These are phyloP conservation scores for Trametes villosa DNA, from an alignment of 768 basidiomycete genomes.

Conservation along the genomic window DNA sequence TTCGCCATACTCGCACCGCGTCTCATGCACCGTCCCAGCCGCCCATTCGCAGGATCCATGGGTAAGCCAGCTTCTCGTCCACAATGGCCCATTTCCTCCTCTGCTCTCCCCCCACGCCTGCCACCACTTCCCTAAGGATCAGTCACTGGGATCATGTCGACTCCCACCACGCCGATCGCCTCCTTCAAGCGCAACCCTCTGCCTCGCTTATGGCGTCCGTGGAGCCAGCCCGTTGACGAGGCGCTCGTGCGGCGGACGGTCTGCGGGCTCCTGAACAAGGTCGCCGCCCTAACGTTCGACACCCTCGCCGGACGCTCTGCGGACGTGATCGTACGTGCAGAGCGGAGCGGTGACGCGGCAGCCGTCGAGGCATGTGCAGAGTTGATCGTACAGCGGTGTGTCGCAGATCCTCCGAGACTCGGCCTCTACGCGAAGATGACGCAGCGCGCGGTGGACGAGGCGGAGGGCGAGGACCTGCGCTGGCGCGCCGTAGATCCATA, in stretches of 20 bases:
- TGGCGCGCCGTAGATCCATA: conserved; percentile 31
- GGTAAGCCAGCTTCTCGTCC: not conserved
- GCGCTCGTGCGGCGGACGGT: conserved; percentile 52
- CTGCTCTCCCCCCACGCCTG: no score
- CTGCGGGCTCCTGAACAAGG: conserved; percentile 62
- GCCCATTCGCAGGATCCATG: not conserved
- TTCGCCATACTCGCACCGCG: not conserved
- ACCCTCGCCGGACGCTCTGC: conserved; percentile 54
- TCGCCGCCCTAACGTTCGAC: conserved; percentile 56
- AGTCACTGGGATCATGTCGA: no score
- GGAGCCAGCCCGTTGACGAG: conserved; percentile 35
- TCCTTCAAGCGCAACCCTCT: not conserved
- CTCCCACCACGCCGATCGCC: conserved; percentile 5
- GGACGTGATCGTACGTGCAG: conserved; percentile 52
- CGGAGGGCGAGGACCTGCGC: conserved; percentile 36
- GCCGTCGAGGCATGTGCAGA: conserved; percentile 55
- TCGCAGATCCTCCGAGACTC: conserved; percentile 54
- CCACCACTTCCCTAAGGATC: no score
- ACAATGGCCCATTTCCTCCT: conserved; percentile 1
- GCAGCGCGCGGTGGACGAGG: conserved; percentile 49
- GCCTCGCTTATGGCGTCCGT: conserved; percentile 28
- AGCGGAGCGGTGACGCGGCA: conserved; percentile 50
- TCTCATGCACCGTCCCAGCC: not conserved
- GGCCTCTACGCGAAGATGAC: conserved; percentile 58
- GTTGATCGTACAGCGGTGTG: conserved; percentile 57